These are phyloP conservation scores for Vitis riparia DNA, from an alignment of 164 flowering plant genomes.

Conservation along the genomic window DNA sequence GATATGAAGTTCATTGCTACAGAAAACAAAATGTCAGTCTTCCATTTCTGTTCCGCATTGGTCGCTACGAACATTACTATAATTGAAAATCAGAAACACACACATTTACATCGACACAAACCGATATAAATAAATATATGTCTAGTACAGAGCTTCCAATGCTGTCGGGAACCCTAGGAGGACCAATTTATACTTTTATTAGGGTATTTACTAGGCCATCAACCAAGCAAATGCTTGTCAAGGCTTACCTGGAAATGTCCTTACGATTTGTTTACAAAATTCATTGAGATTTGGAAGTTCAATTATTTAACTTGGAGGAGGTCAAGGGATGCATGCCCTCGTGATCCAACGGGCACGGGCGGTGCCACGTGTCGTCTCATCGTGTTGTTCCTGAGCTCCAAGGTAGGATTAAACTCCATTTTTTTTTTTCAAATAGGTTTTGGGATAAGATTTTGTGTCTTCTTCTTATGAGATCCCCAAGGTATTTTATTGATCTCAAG, in stretches of 20 bases:
- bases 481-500: slow-evolving; percentile 18
- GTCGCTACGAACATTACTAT: slow-evolving; percentile 17
- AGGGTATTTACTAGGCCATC: neutral
- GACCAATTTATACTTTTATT: neutral
- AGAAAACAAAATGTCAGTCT: slow-evolving; percentile 42
- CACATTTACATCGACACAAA: slow-evolving; percentile 1
- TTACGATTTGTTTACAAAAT: neutral
- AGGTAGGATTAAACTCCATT: no score
- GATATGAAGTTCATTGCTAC: slow-evolving; percentile 16
- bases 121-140: neutral
- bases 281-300: neutral
- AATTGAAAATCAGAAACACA: neutral
- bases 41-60: slow-evolving; percentile 27
- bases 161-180: slow-evolving; percentile 33
- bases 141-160: slow-evolving; percentile 21
- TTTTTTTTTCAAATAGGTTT: neutral
- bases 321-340: no score
- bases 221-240: neutral
- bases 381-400: no score
- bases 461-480: slow-evolving; percentile 13
- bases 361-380: no score
- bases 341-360: no score
- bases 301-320: no score
- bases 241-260: neutral
- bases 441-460: neutral